Conservation (phyloP, 345 rosid genomes). For the Aethionema arabicum region DNA sequence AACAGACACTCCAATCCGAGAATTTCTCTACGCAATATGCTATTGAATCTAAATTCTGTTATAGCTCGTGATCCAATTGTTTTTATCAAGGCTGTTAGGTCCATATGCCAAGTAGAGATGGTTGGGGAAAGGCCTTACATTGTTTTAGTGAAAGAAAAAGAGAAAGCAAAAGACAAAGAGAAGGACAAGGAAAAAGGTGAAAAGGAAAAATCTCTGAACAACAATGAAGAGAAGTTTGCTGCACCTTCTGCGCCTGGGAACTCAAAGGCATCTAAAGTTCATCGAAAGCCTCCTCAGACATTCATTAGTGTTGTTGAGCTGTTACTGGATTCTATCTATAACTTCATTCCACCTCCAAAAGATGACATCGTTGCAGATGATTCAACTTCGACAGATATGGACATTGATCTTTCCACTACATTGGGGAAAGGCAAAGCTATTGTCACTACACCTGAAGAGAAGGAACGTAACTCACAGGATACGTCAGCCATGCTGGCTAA, state of each 20-base stretch:
- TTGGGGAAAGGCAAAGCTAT: constrained; percentile 93
- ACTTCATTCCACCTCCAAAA: constrained; percentile 63
- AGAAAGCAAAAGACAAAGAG: constrained; percentile 73
- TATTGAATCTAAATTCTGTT: constrained; percentile 66
- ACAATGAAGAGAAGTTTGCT: constrained; percentile 61
- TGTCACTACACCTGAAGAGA: constrained; percentile 55
- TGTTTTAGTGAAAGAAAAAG: constrained; percentile 83
- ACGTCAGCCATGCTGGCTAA: constrained; percentile 78
- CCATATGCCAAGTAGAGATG: constrained; percentile 94
- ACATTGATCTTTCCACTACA: constrained; percentile 72
- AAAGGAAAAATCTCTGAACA: constrained; percentile 53
- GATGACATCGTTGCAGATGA: constrained; percentile 51
- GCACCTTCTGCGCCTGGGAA: constrained; percentile 46
- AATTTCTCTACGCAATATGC: constrained; percentile 77
- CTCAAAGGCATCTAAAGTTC: constrained; percentile 66
- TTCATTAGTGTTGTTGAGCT: constrained; percentile 81
- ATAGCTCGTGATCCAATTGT: constrained; percentile 79
- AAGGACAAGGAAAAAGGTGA: constrained; percentile 71
- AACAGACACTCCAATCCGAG: constrained; percentile 81
- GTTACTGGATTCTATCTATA: constrained; percentile 66
- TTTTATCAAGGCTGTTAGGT: constrained; percentile 76
- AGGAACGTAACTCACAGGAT: constrained; percentile 53
- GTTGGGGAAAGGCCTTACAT: constrained; percentile 90
- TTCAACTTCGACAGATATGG: constrained; percentile 69
- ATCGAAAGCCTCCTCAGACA: constrained; percentile 78